phyloP scores from a whole-genome alignment of 441 rosid genomes.

The Gossypium schwendimanii region DNA sequence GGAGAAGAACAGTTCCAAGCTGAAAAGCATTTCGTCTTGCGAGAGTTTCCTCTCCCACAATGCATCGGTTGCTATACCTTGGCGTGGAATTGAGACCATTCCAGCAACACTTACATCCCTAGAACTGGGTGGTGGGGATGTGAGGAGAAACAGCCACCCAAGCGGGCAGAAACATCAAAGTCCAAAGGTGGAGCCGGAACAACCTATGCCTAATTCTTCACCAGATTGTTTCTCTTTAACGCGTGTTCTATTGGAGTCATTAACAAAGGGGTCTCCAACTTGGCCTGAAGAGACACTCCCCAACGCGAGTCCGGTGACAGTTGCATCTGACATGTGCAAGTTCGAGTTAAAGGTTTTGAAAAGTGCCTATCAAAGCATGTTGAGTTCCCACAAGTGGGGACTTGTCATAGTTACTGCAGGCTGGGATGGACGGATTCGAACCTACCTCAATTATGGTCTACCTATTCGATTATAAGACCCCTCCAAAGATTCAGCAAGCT shows the following conservation, averaged over 20 bases:
- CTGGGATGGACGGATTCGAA: constrained; percentile 42
- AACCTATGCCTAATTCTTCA: constrained; percentile 30
- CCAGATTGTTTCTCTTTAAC: constrained; percentile 28
- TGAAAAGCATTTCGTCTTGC: constrained; percentile 22
- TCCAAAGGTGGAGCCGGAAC: not conserved
- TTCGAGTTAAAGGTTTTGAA: constrained; percentile 34
- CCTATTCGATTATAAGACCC: constrained; percentile 22
- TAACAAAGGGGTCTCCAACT: constrained; percentile 34
- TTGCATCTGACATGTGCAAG: constrained; percentile 23
- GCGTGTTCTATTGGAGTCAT: constrained; percentile 25
- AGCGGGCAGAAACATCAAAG: constrained; percentile 5
- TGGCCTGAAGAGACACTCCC: constrained; percentile 49
- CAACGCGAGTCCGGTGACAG: not conserved
- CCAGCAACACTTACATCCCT: constrained; percentile 22
- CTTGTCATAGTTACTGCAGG: constrained; percentile 36
- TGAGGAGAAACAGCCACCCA: not conserved
- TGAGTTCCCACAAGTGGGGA: constrained; percentile 36
- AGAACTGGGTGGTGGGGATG: not conserved
- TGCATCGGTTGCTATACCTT: constrained; percentile 37
- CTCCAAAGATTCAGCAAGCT: not conserved
- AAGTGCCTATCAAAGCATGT: constrained; percentile 21
- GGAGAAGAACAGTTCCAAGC: constrained; percentile 16
- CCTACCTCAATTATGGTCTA: constrained; percentile 38
- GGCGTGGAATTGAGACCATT: constrained; percentile 23
- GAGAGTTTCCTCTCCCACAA: constrained; percentile 35